phyloP scores from a whole-genome alignment of 441 rosid genomes.

The Arabidopsis lyrata region DNA sequence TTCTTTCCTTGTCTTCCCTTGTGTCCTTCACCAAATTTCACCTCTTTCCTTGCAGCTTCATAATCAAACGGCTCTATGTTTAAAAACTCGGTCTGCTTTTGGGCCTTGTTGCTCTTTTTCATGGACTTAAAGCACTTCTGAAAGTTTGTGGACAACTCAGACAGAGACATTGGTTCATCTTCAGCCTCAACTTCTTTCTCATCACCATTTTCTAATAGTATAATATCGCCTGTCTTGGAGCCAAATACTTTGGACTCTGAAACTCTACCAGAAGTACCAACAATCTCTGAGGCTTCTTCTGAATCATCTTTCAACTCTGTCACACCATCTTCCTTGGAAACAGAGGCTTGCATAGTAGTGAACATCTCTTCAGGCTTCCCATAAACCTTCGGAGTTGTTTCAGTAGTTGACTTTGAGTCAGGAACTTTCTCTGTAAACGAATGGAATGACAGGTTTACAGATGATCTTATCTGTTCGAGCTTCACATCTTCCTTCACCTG shows the following conservation, averaged over 20 bases:
- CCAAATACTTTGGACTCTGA: conserved; percentile 26
- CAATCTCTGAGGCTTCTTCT: conserved; percentile 43
- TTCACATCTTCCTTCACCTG: conserved; percentile 67
- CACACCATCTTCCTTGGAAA: conserved; percentile 44
- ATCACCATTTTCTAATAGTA: conserved; percentile 53
- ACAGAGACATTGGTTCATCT: conserved; percentile 65
- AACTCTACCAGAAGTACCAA: conserved; percentile 41
- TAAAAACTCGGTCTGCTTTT: conserved; percentile 41
- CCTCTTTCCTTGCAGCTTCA: conserved; percentile 62
- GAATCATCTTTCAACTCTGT: conserved; percentile 19
- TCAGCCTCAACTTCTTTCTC: conserved; percentile 51
- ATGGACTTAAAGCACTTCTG: conserved; percentile 61
- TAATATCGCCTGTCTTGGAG: conserved; percentile 37
- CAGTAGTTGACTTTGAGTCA: conserved; percentile 40
- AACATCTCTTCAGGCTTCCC: conserved; percentile 36
- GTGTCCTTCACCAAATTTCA: conserved; percentile 45
- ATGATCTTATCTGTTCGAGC: conserved; percentile 77
- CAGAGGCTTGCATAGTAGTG: conserved; percentile 35
- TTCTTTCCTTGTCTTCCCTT: conserved; percentile 42
- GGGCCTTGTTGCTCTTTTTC: conserved; percentile 48
- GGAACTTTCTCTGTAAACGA: conserved; percentile 53
- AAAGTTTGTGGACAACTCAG: conserved; percentile 83
- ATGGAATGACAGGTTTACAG: conserved; percentile 65
- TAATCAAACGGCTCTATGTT: conserved; percentile 80
- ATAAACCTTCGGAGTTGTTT: conserved; percentile 11